Evolutionary conservation across 1,284 basidiomycete species (phyloP).

Genomic region (Ceratobasidium sp.): DNA sequence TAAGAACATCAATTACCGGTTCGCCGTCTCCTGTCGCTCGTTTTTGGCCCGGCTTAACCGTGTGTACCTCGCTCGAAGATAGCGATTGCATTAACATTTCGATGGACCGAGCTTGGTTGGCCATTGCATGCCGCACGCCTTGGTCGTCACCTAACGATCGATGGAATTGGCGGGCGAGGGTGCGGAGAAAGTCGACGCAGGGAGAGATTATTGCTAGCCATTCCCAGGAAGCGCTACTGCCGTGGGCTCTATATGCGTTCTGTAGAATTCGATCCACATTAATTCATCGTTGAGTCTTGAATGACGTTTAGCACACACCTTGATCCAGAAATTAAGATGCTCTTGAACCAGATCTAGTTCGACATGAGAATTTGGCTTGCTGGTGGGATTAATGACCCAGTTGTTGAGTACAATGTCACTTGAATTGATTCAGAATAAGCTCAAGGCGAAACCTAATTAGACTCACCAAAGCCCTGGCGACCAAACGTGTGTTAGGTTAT

Average conservation of each 20-base stretch:
- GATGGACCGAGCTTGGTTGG: constrained; percentile 48
- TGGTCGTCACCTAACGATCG: constrained; percentile 51
- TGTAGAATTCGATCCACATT: background rate
- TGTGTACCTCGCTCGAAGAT: constrained; percentile 34
- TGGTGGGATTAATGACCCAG: constrained; percentile 57
- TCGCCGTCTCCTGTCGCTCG: background rate
- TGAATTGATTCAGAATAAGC: background rate
- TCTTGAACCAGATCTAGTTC: constrained; percentile 58
- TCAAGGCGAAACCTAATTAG: background rate
- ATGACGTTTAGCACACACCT: constrained; percentile 45
- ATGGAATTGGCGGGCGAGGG: constrained; percentile 52
- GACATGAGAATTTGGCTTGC: constrained; percentile 51
- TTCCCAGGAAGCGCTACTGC: constrained; percentile 56
- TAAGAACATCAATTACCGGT: constrained; percentile 4
- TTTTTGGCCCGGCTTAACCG: background rate
- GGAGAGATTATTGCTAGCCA: constrained; percentile 57
- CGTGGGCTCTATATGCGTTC: constrained; percentile 54
- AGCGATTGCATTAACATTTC: background rate
- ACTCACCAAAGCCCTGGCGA: constrained; percentile 52
- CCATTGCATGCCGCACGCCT: constrained; percentile 50
- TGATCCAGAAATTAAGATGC: constrained; percentile 58
- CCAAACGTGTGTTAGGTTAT: constrained; percentile 58
- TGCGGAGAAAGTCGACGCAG: constrained; percentile 54
- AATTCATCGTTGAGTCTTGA: background rate
- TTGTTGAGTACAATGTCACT: constrained; percentile 55